Evolutionary conservation across 1,284 basidiomycete species (phyloP).

Genomic region (Trametes polyzona): DNA sequence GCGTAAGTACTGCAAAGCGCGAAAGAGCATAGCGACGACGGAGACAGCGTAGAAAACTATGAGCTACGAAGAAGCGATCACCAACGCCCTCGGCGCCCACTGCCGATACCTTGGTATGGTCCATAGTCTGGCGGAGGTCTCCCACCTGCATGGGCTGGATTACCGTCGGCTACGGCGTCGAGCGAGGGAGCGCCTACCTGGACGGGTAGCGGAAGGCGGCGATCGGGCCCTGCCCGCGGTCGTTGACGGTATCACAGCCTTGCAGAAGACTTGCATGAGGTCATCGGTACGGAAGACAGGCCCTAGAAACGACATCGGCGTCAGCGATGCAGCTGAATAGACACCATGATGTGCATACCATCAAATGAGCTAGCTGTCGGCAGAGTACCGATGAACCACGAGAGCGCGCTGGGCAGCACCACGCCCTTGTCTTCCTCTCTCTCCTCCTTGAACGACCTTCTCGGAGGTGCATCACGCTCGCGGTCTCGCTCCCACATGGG

Average conservation of each 20-base stretch:
- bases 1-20: background rate
- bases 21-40: background rate
- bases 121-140: conserved; percentile 51
- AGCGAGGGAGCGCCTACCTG: conserved; percentile 38
- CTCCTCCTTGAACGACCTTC: conserved; percentile 49
- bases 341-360: conserved; percentile 55
- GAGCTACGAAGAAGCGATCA: conserved; percentile 9
- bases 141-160: conserved; percentile 35
- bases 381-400: conserved; percentile 82
- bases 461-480: conserved; percentile 43
- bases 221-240: conserved; percentile 46
- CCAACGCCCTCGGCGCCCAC: conserved; percentile 37
- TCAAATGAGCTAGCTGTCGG: conserved; percentile 77
- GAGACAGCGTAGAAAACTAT: background rate
- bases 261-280: conserved; percentile 78
- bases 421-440: conserved; percentile 58
- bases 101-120: conserved; percentile 45
- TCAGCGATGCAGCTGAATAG: background rate
- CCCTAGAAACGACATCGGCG: conserved; percentile 47
- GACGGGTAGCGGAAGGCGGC: conserved; percentile 53
- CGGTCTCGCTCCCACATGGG: conserved; percentile 54
- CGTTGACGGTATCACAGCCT: conserved; percentile 73
- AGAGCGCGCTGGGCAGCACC: conserved; percentile 69
- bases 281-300: conserved; percentile 88
- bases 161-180: too few relatives aligned